phyloP scores from a whole-genome alignment of 805 yeast species.

The Saturnispora diversa region DNA sequence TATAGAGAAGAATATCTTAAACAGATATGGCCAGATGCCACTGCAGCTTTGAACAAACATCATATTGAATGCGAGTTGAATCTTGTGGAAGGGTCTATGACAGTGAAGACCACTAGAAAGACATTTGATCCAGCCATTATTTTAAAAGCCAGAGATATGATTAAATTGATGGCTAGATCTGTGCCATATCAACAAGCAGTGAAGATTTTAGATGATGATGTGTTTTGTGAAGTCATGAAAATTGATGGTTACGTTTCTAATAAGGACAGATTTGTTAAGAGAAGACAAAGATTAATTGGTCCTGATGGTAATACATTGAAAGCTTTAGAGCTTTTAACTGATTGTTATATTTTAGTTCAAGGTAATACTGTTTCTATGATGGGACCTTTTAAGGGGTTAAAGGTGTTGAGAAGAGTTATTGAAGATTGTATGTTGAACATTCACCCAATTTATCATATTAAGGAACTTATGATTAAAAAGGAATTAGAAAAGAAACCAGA shows the following conservation, averaged over 20 bases:
- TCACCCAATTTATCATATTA: conserved; percentile 96
- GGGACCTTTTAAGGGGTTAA: conserved; percentile 93
- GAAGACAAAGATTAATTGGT: conserved; percentile 94
- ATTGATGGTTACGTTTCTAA: conserved; percentile 84
- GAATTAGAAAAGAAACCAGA: conserved; percentile 94
- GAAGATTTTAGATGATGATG: conserved; percentile 82
- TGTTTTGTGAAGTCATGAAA: conserved; percentile 93
- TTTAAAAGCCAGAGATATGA: conserved; percentile 88
- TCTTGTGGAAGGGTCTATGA: conserved; percentile 95
- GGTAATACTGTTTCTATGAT: conserved; percentile 95
- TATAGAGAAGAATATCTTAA: conserved; percentile 87
- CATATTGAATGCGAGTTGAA: conserved; percentile 80
- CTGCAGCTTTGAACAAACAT: conserved; percentile 63
- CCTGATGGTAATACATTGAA: conserved; percentile 95
- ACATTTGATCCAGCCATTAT: conserved; percentile 93
- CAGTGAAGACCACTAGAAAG: conserved; percentile 90
- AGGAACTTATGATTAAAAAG: conserved; percentile 94
- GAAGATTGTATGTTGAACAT: conserved; percentile 96
- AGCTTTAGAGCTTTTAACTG: conserved; percentile 90
- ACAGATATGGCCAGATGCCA: conserved; percentile 90
- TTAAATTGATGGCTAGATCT: conserved; percentile 87
- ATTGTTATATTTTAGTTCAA: conserved; percentile 91
- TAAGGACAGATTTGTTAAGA: conserved; percentile 88
- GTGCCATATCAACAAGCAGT: conserved; percentile 97
- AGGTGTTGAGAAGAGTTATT: conserved; percentile 85